phyloP scores from a whole-genome alignment of 805 yeast genomes.

The Candida golubevii region DNA sequence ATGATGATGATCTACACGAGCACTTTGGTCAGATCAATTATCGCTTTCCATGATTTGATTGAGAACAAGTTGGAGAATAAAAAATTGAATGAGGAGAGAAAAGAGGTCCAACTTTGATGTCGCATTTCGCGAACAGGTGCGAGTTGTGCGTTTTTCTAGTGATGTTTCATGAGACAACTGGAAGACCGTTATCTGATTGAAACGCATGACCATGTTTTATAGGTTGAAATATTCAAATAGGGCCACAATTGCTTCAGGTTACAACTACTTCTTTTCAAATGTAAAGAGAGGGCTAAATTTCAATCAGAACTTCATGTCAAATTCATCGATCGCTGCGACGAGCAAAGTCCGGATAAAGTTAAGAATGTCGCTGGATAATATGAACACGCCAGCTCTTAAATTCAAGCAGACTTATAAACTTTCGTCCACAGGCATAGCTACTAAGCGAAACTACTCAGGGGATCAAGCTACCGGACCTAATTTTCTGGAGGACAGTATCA shows the following conservation, averaged over 20 bases:
- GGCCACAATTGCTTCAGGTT: slow-evolving; percentile 21
- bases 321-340: slow-evolving; percentile 21
- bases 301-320: slow-evolving; percentile 33
- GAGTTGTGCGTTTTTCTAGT: too few relatives aligned
- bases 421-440: too few relatives aligned
- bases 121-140: not conserved
- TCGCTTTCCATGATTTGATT: slow-evolving; percentile 93
- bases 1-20: slow-evolving; percentile 90
- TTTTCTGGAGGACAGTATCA: slow-evolving; percentile 14
- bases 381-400: not conserved
- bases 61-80: slow-evolving; percentile 89
- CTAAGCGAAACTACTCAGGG: too few relatives aligned
- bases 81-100: slow-evolving; percentile 22
- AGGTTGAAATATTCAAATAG: slow-evolving; percentile 18
- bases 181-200: too few relatives aligned
- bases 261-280: slow-evolving; percentile 37
- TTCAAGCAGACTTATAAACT: too few relatives aligned
- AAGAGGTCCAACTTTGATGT: not conserved
- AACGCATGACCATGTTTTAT: slow-evolving; percentile 14
- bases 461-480: too few relatives aligned
- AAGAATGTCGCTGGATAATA: not conserved
- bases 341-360: not conserved
- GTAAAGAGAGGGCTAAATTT: slow-evolving; percentile 26
- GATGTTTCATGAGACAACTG: too few relatives aligned
- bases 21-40: slow-evolving; percentile 86